phyloP scores from a whole-genome alignment of 78 protist species.

The Guillardia theta region DNA sequence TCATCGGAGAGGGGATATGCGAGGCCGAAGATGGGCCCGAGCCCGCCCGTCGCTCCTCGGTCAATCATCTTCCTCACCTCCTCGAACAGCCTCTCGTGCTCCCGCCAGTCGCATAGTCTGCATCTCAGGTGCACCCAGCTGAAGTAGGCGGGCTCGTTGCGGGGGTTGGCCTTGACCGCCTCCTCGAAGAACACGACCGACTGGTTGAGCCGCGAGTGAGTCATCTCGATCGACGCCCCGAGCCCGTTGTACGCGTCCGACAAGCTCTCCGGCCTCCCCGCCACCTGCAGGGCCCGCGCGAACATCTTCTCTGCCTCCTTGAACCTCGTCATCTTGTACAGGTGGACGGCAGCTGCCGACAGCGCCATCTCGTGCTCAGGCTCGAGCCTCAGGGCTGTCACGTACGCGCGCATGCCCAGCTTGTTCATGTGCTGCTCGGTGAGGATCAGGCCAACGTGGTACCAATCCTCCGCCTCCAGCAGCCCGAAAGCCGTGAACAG shows the following conservation, averaged over 20 bases:
- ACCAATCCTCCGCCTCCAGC: background rate
- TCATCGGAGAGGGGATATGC: background rate
- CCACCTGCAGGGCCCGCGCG: background rate
- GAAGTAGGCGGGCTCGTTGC: slow-evolving; percentile 3
- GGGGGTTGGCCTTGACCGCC: background rate
- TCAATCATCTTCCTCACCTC: background rate
- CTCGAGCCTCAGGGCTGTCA: background rate
- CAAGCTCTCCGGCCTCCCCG: background rate
- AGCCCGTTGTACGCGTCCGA: slow-evolving; percentile 1
- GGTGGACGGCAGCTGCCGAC: background rate
- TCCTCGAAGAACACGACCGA: background rate
- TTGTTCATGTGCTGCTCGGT: background rate
- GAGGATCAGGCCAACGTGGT: background rate
- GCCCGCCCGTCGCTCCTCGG: background rate
- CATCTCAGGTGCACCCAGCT: background rate
- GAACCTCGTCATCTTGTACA: background rate
- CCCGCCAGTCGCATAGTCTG: background rate
- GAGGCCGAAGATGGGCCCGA: background rate
- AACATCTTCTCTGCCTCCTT: background rate
- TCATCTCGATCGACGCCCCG: background rate
- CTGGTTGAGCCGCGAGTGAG: background rate
- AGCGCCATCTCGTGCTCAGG: background rate
- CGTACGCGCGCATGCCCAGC: background rate
- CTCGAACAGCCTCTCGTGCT: background rate
- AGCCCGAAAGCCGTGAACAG: background rate